Base-by-base conservation (phyloP, 2,329 filamentous ascomycete genomes). In the Neonectria punicea region DNA sequence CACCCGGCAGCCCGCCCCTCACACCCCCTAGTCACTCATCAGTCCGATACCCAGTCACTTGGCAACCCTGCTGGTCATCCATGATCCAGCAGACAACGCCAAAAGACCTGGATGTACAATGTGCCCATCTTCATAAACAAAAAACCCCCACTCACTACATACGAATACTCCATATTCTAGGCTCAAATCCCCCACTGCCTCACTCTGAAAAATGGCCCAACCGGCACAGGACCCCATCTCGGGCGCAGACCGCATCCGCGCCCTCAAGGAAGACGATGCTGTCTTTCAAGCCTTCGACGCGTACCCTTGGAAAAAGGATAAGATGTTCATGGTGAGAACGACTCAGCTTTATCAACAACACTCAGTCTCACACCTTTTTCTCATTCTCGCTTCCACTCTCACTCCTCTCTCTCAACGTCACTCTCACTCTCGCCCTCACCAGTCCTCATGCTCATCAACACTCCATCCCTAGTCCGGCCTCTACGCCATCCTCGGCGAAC, bases 281-380 rank as follows among this genome's bases (percentile, higher is more conserved):
- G 77, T 89, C 63, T 92, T 88, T 76, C 79, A 82, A 62, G 86
- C 89, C 66, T 86, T 93, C 55, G 89, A 92, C 72, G 79, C 80
- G 25, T 93, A 93, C 74, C 84, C 86, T 18, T 93, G 91, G 91
- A 84, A 84, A 65, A 85, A 85, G 66, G 91, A 93, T 78, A 82
- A 84, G 56, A 87, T 88, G 68, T 93, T 93, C 73, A 88, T 92
- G 80, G 89, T 89, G 36, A 53, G 49, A 22, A 28, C 56, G 34
- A 53, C 47, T 32, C 36, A 53, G 5, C 39, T 11, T 25, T 14
- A 36, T 14, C 36, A 51, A 18, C 47, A 51, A 18, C 39, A 43
- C 41, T 36, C 20, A 30, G 16, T 30, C 44, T 30, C 36, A 22
- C n/a, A 11, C 22, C 25, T 44, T 22, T 10, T 8, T 22, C 41